Percentiles rank a stretch among this genome's conserved stretches.
These are phyloP conservation scores for Fusarium humuli DNA, from an alignment of 2,329 filamentous ascomycete genomes.

Conservation along the genomic window DNA sequence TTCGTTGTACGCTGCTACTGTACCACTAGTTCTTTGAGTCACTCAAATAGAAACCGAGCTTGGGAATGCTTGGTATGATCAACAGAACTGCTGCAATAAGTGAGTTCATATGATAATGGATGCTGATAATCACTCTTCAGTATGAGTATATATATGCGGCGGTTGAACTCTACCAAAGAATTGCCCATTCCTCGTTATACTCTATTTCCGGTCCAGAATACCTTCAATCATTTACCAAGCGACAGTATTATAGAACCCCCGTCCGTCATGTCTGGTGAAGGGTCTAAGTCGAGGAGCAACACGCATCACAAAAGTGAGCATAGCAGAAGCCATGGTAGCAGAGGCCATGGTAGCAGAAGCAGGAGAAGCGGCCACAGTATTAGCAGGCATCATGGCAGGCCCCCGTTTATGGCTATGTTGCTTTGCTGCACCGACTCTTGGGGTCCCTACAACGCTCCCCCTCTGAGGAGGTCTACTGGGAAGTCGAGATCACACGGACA, in stretches of 20 bases:
- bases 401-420: not conserved
- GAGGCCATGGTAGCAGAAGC: constrained; percentile 2
- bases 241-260: not conserved
- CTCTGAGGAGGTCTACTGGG: not conserved
- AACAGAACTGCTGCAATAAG: constrained; percentile 9
- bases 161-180: not conserved
- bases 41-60: constrained; percentile 43
- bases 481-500: not conserved
- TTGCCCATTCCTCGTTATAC: not conserved
- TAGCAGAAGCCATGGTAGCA: not conserved
- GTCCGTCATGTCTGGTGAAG: not conserved
- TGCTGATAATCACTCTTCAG: constrained; percentile 16
- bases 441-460: not conserved
- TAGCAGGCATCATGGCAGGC: not conserved
- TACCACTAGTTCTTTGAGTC: constrained; percentile 48
- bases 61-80: constrained; percentile 34
- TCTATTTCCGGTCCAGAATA: not conserved
- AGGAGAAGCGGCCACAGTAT: not conserved
- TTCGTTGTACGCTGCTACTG: constrained; percentile 47
- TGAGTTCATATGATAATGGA: constrained; percentile 15
- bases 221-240: not conserved
- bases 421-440: constrained; percentile 5
- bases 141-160: constrained; percentile 20
- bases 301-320: constrained; percentile 9
- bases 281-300: constrained; percentile 1